Conservation (phyloP, 2,329 filamentous ascomycete species). For the Akanthomyces lecanii region DNA sequence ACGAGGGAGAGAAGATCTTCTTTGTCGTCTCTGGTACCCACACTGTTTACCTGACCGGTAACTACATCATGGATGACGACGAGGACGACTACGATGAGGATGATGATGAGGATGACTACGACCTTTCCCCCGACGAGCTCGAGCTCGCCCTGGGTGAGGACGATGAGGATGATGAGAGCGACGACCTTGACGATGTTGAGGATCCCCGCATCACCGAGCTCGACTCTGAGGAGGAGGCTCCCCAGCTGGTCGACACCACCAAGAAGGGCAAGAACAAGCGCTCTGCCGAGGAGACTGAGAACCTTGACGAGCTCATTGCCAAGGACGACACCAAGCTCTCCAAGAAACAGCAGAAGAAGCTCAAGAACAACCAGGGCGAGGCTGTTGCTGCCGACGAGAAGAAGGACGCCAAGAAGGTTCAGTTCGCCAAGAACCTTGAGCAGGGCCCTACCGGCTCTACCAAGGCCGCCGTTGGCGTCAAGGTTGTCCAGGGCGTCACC, state of each 20-base stretch:
- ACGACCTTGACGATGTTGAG: conserved; percentile 73
- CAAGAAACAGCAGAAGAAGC: conserved; percentile 98
- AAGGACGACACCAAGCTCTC: conserved; percentile 76
- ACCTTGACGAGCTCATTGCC: conserved; percentile 79
- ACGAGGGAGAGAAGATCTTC: conserved; percentile 83
- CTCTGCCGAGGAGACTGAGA: conserved; percentile 71
- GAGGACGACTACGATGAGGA: conserved; percentile 60
- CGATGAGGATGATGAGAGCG: conserved; percentile 67
- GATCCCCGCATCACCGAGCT: conserved; percentile 82
- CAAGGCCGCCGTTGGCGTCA: conserved; percentile 60
- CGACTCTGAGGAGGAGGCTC: conserved; percentile 69
- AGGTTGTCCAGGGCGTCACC: conserved; percentile 81
- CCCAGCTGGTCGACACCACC: conserved; percentile 50
- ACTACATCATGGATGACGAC: conserved; percentile 79
- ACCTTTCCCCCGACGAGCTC: conserved; percentile 76
- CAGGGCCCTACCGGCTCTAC: conserved; percentile 82
- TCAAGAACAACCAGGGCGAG: conserved; percentile 97
- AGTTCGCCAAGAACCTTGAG: conserved; percentile 98
- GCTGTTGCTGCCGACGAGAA: conserved; percentile 59
- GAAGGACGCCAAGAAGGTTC: conserved; percentile 86
- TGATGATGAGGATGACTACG: conserved; percentile 71
- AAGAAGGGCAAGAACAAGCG: conserved; percentile 93
- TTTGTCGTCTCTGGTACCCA: conserved; percentile 90
- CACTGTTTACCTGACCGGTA: conserved; percentile 87
- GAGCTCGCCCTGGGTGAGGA: conserved; percentile 68